These are phyloP conservation scores for Orbilia quercus DNA, from an alignment of 2,329 filamentous ascomycete genomes.

Conservation along the genomic window DNA sequence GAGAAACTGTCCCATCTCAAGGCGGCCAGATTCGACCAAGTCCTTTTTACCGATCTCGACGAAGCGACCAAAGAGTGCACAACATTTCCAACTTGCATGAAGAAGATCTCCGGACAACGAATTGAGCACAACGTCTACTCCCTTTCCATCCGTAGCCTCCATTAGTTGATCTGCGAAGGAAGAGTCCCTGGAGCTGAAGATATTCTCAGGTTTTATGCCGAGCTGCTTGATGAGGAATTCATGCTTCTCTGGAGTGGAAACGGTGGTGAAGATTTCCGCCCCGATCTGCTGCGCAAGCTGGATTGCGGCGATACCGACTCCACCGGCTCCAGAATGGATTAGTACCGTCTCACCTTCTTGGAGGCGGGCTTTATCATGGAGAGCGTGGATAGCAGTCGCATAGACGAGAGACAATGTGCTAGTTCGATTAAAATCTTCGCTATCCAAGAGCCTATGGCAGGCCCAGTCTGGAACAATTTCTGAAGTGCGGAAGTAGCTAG, in stretches of 20 bases:
- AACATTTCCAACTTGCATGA: constrained; percentile 64
- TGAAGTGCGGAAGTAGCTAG: constrained; percentile 53
- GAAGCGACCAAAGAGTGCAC: constrained; percentile 65
- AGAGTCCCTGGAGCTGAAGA: constrained; percentile 63
- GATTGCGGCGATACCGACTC: constrained; percentile 32
- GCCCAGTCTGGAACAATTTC: constrained; percentile 60
- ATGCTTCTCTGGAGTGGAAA: constrained; percentile 63
- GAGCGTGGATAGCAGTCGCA: constrained; percentile 20
- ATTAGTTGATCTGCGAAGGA: constrained; percentile 62
- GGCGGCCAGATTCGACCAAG: constrained; percentile 62
- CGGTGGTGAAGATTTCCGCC: constrained; percentile 65
- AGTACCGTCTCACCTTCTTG: constrained; percentile 12
- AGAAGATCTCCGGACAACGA: constrained; percentile 65
- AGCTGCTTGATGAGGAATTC: constrained; percentile 60
- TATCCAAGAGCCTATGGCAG: constrained; percentile 65
- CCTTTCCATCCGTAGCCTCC: constrained; percentile 61
- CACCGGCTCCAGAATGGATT: constrained; percentile 31
- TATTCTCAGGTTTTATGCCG: constrained; percentile 59
- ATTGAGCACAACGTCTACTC: constrained; percentile 67
- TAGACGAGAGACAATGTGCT: constrained; percentile 1
- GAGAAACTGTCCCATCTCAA: constrained; percentile 66
- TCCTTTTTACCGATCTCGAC: constrained; percentile 66
- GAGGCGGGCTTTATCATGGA: constrained; percentile 19
- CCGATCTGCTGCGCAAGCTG: constrained; percentile 24
- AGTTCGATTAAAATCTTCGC: not conserved